Conservation (phyloP, 2,329 filamentous ascomycete genomes). For the Triangularia setosa region DNA sequence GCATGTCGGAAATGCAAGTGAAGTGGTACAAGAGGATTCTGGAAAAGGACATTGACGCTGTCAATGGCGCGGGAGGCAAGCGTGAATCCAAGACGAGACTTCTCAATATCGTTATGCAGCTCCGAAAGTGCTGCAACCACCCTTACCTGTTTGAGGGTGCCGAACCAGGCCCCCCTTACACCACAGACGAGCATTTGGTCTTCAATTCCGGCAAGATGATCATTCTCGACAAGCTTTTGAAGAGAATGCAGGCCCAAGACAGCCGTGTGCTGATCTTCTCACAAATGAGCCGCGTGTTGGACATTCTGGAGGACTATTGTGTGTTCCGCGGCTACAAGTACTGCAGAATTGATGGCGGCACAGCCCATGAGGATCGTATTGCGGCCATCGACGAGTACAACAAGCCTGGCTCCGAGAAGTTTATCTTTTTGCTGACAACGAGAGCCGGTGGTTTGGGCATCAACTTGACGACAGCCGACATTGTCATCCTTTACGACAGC, state of each 20-base stretch:
- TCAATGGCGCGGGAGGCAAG: conserved; percentile 94
- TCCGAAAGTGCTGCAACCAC: conserved; percentile 98
- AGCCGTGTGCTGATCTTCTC: conserved; percentile 98
- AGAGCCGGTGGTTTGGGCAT: conserved; percentile 94
- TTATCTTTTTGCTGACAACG: conserved; percentile 91
- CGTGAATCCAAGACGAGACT: conserved; percentile 95
- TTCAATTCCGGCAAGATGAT: conserved; percentile 97
- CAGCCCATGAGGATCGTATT: conserved; percentile 95
- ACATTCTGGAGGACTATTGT: conserved; percentile 97
- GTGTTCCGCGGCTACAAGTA: conserved; percentile 94
- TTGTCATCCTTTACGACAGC: conserved; percentile 93
- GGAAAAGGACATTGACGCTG: conserved; percentile 97
- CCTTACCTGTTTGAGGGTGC: conserved; percentile 97
- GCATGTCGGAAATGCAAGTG: conserved; percentile 98
- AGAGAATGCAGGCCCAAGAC: conserved; percentile 76
- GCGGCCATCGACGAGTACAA: conserved; percentile 98
- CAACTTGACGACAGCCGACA: conserved; percentile 91
- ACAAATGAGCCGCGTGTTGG: conserved; percentile 95
- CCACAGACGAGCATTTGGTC: conserved; percentile 92
- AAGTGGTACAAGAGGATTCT: conserved; percentile 99
- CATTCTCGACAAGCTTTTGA: conserved; percentile 87
- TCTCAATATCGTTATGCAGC: conserved; percentile 98
- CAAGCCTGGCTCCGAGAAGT: conserved; percentile 91
- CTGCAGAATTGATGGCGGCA: conserved; percentile 94
- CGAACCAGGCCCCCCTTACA: conserved; percentile 95